Base-by-base conservation (phyloP, 2,329 filamentous ascomycete species). In the Alternaria atra region DNA sequence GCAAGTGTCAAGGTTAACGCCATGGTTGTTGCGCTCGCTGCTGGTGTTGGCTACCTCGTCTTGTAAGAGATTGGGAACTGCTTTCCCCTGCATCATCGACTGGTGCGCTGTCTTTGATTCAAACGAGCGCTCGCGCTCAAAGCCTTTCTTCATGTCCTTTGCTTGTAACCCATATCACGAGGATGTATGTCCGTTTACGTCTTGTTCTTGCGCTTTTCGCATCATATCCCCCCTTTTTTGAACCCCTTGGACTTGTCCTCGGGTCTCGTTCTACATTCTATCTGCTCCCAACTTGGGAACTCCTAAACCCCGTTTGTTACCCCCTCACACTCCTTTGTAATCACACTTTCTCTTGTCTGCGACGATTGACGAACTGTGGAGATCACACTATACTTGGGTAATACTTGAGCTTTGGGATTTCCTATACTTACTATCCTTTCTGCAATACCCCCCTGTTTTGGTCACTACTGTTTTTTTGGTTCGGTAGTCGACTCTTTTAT, bases 21-120 rank as follows among this genome's bases (percentile, higher is more conserved):
- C 13, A 52, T 75, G 53, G 48, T 76, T 50, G 76, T 68, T 5
- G 68, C 65, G 4, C 35, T 78, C 63, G 76, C 68, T 48, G 76
- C 72, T 34, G 75, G 72, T 44, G 64, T 74, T 17, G 75, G 69
- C 58, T 78, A 74, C 73, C 66, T 79, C 58, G 73, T 73, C 52
- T 70, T 79, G 55, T 79, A 65, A 77, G 67, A 61, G 20, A 56
- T 55, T n/a, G 20, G 12, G 7, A 29, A n/a, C 34, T 53, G 63
- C 66, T 68, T 70, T 64, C 65, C 48, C 23, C n/a, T 39, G 66
- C 69, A 72, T 72, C 68, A 74, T 67, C 61, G 71, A 75, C 73
- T 72, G 68, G 66, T 71, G 70, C 70, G 55, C 52, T 30, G 67
- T 73, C 67, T 68, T 69, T 73, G 71, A 72, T 73, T 66, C 65